Evolutionary conservation across 176 grass and related monocot genomes (phyloP).

Genomic region (Juncus inflexus): DNA sequence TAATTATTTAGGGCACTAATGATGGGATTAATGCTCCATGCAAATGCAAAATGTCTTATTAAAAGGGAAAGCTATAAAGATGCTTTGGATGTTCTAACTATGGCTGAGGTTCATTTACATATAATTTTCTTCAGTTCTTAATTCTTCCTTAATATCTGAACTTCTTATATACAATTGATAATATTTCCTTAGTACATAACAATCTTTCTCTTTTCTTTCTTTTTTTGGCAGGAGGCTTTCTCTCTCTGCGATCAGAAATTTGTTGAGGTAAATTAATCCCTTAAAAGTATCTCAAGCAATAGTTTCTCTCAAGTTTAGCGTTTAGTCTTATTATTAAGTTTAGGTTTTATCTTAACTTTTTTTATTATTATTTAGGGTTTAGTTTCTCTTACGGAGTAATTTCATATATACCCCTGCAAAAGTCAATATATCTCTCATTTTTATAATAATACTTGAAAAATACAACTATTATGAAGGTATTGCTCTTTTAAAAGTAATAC

Average conservation of each 20-base stretch:
- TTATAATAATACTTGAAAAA: too few relatives aligned
- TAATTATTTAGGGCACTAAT: slow-evolving; percentile 59
- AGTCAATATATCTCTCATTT: not conserved
- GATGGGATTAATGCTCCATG: slow-evolving; percentile 90
- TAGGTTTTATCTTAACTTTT: too few relatives aligned
- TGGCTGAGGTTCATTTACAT: slow-evolving; percentile 62
- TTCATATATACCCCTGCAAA: not conserved
- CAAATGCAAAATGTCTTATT: slow-evolving; percentile 75
- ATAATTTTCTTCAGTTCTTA: slow-evolving; percentile 11
- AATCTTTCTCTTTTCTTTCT: slow-evolving; percentile 4
- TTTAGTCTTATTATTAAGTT: too few relatives aligned
- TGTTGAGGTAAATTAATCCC: slow-evolving; percentile 64
- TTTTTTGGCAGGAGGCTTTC: slow-evolving; percentile 97
- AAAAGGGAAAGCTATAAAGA: slow-evolving; percentile 59
- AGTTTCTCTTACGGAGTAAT: not conserved
- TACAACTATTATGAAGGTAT: too few relatives aligned
- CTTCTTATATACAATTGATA: too few relatives aligned
- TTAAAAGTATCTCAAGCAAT: not conserved
- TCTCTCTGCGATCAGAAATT: slow-evolving; percentile 74
- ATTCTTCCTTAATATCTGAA: too few relatives aligned
- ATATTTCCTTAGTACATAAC: too few relatives aligned
- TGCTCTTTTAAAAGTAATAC: too few relatives aligned
- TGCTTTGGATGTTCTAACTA: slow-evolving; percentile 73
- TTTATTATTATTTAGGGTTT: not conserved
- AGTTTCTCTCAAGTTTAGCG: not conserved